These are phyloP conservation scores for Cladophialophora bantiana DNA, from an alignment of 2,329 filamentous ascomycete genomes.

Conservation along the genomic window DNA sequence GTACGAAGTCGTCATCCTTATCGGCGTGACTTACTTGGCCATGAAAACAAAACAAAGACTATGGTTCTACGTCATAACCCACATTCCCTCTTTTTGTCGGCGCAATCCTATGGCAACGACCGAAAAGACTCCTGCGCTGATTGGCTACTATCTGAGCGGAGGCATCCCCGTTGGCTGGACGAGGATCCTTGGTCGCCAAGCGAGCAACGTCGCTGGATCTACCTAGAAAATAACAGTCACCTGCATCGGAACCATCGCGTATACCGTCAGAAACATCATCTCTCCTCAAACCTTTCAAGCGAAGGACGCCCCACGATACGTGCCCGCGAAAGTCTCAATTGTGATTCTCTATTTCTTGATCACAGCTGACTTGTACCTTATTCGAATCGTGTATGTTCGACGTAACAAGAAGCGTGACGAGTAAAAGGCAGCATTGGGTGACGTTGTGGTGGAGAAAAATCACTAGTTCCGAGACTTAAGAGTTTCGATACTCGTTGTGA, in stretches of 20 bases:
- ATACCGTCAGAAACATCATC: slow-evolving; percentile 53
- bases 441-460: slow-evolving; percentile 43
- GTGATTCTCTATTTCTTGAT: slow-evolving; percentile 42
- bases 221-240: slow-evolving; percentile 49
- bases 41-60: slow-evolving; percentile 48
- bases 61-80: slow-evolving; percentile 47
- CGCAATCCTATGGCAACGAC: slow-evolving; percentile 51
- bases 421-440: slow-evolving; percentile 40
- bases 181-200: slow-evolving; percentile 48
- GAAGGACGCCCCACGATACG: slow-evolving; percentile 44
- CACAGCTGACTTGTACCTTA: slow-evolving; percentile 44
- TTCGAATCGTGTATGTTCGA: slow-evolving; percentile 43
- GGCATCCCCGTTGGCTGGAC: slow-evolving; percentile 51
- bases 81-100: slow-evolving; percentile 48
- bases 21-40: slow-evolving; percentile 48
- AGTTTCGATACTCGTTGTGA: slow-evolving; percentile 42
- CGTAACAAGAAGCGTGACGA: slow-evolving; percentile 44
- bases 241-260: slow-evolving; percentile 47
- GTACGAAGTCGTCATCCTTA: slow-evolving; percentile 48
- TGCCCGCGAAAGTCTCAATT: slow-evolving; percentile 44
- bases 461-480: slow-evolving; percentile 44
- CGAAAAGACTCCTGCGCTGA: slow-evolving; percentile 45
- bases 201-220: slow-evolving; percentile 48
- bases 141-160: slow-evolving; percentile 50
- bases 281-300: slow-evolving; percentile 52